These are phyloP conservation scores for Hortiboletus flavorubellus DNA, from an alignment of 768 basidiomycete species.

Conservation along the genomic window DNA sequence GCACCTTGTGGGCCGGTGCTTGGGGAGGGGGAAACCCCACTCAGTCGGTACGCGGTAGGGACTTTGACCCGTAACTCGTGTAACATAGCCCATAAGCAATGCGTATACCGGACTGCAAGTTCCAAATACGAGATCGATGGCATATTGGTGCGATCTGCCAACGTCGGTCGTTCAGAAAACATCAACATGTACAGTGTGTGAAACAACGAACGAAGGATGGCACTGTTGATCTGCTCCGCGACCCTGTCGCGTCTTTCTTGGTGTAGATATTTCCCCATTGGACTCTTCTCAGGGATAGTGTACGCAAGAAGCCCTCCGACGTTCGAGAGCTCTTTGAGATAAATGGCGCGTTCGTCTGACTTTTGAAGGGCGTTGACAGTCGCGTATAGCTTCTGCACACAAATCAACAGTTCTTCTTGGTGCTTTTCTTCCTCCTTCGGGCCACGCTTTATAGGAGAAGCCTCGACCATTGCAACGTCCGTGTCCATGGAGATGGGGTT, in stretches of 20 bases:
- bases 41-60: conserved; percentile 35
- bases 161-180: conserved; percentile 1
- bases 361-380: conserved; percentile 55
- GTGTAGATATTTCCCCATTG: conserved; percentile 70
- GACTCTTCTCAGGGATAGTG: conserved; percentile 70
- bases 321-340: conserved; percentile 65
- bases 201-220: conserved; percentile 68
- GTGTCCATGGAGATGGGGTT: conserved; percentile 5
- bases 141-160: conserved; percentile 47
- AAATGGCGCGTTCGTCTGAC: conserved; percentile 54
- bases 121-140: conserved; percentile 61
- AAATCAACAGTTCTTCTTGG: conserved; percentile 48
- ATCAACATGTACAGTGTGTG: background rate
- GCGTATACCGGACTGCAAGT: conserved; percentile 60
- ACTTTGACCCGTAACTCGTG: conserved; percentile 48
- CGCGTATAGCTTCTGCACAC: conserved; percentile 65
- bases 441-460: conserved; percentile 9
- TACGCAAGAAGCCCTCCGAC: conserved; percentile 85
- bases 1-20: conserved; percentile 18
- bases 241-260: conserved; percentile 76
- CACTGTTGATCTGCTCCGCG: conserved; percentile 85
- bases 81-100: conserved; percentile 56
- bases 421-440: conserved; percentile 37
- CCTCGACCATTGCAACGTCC: conserved; percentile 6
- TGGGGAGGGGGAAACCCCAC: conserved; percentile 48